These are phyloP conservation scores for Trichoderma aggressivum DNA, from an alignment of 2,329 filamentous ascomycete genomes.

Conservation along the genomic window DNA sequence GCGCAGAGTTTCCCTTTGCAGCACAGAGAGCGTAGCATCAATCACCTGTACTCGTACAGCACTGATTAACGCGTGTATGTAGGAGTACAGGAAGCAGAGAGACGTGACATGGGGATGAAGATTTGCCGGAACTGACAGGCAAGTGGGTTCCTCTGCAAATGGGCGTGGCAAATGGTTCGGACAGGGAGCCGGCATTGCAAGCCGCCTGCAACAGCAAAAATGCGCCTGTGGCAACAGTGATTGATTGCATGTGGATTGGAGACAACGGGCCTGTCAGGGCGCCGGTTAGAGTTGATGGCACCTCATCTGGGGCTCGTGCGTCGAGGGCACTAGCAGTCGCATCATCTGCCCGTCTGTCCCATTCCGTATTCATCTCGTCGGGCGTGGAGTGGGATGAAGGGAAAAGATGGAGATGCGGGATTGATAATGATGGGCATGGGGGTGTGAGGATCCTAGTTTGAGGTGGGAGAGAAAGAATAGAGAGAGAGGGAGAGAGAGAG, in stretches of 20 bases:
- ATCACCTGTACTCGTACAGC: background rate
- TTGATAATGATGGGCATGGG: background rate
- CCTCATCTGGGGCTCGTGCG: slow-evolving; percentile 4
- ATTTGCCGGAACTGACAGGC: slow-evolving; percentile 17
- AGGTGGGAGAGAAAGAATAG: background rate
- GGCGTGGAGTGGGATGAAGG: slow-evolving; percentile 5
- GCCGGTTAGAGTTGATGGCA: slow-evolving; percentile 10
- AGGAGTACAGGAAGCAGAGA: background rate
- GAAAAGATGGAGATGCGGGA: background rate
- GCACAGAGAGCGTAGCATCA: background rate
- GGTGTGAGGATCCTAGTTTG: background rate
- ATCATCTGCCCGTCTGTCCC: background rate
- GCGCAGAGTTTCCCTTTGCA: background rate
- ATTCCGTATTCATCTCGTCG: background rate
- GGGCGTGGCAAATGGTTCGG: background rate
- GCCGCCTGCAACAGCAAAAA: background rate
- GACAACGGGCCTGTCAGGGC: background rate
- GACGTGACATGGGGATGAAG: background rate
- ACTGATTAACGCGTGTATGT: background rate
- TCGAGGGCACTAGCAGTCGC: background rate
- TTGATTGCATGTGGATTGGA: too few species aligned
- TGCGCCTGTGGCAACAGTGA: background rate
- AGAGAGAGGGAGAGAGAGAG: background rate
- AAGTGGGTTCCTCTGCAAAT: background rate
- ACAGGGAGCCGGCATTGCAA: background rate